Evolutionary conservation across 2,329 filamentous ascomycete species (phyloP).

Genomic region (Atkinsonella hypoxylon): DNA sequence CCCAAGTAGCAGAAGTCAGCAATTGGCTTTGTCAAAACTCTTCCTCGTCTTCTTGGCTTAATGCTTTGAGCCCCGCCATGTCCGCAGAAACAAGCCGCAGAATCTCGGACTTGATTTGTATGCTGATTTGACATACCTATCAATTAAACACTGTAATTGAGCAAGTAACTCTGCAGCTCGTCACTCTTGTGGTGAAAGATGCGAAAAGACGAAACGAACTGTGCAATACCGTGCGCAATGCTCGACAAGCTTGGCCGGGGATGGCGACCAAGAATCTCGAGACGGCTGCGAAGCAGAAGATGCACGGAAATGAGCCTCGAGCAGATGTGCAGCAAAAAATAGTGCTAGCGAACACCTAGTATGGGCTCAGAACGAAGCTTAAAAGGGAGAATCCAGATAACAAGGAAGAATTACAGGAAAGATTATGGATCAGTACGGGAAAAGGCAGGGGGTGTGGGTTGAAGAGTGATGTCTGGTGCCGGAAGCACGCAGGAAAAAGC

Average conservation of each 20-base stretch:
- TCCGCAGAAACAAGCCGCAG: not conserved
- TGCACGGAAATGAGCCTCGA: conserved; percentile 1
- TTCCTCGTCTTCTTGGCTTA: not conserved
- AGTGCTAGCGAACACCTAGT: conserved; percentile 5
- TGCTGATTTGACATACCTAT: conserved; percentile 17
- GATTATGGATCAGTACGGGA: conserved; percentile 4
- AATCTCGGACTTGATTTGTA: not conserved
- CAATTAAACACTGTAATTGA: conserved; percentile 17
- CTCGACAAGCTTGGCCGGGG: conserved; percentile 6
- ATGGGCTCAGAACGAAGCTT: conserved; percentile 6
- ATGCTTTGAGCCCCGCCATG: not conserved
- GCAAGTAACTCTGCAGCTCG: conserved; percentile 9
- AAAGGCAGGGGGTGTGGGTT: not conserved
- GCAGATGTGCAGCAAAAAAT: conserved; percentile 6
- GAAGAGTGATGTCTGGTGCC: not conserved
- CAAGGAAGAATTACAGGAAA: not conserved
- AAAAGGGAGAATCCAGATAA: not conserved
- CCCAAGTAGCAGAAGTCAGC: not conserved
- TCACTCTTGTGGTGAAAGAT: not conserved
- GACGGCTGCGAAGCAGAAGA: not conserved
- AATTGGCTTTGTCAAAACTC: not conserved
- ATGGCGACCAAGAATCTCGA: conserved; percentile 7
- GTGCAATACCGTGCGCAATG: conserved; percentile 4
- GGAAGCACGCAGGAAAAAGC: conserved; percentile 3
- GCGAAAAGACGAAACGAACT: not conserved